A percentile compares a stretch with the other conserved stretches of the same genome.
Conservation (phyloP, 768 basidiomycete species). For the Rubroboletus satanas region DNA sequence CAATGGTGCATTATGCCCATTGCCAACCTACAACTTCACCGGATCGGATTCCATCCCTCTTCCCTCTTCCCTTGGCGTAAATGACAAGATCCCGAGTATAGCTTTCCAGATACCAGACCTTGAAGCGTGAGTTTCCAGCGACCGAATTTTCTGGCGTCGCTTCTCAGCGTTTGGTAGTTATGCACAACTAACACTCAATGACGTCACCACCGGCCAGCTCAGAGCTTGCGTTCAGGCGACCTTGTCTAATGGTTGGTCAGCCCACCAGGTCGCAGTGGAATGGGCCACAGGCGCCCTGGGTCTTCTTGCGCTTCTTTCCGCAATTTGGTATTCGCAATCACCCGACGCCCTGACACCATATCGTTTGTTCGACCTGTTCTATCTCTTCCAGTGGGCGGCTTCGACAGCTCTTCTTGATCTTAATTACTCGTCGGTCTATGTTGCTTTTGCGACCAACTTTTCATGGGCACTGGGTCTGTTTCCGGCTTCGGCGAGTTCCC, state of each 20-base stretch:
- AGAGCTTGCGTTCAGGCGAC: slow-evolving; percentile 92
- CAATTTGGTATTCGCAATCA: slow-evolving; percentile 53
- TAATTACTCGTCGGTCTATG: slow-evolving; percentile 84
- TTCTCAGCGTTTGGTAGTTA: slow-evolving; percentile 34
- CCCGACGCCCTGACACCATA: slow-evolving; percentile 60
- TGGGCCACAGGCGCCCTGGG: slow-evolving; percentile 72
- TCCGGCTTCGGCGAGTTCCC: slow-evolving; percentile 45
- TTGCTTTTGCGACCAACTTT: slow-evolving; percentile 81
- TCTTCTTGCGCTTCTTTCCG: slow-evolving; percentile 54
- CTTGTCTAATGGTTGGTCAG: slow-evolving; percentile 86
- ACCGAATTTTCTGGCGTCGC: neutral
- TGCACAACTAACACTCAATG: slow-evolving; percentile 71
- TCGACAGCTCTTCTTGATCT: slow-evolving; percentile 74
- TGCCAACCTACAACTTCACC: slow-evolving; percentile 82
- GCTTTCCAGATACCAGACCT: slow-evolving; percentile 88
- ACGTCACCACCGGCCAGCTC: slow-evolving; percentile 63
- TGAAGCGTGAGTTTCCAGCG: slow-evolving; percentile 49
- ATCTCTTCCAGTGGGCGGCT: slow-evolving; percentile 82
- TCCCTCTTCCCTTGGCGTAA: slow-evolving; percentile 54
- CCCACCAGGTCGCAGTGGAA: slow-evolving; percentile 66
- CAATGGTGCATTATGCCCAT: slow-evolving; percentile 76
- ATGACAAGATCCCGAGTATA: slow-evolving; percentile 63
- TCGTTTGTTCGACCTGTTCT: slow-evolving; percentile 77
- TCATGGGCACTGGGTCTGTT: slow-evolving; percentile 85
- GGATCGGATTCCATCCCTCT: slow-evolving; percentile 69